Base-by-base conservation (phyloP, 192 early-diverging fungal genomes). In the Linnemannia schmuckeri region DNA sequence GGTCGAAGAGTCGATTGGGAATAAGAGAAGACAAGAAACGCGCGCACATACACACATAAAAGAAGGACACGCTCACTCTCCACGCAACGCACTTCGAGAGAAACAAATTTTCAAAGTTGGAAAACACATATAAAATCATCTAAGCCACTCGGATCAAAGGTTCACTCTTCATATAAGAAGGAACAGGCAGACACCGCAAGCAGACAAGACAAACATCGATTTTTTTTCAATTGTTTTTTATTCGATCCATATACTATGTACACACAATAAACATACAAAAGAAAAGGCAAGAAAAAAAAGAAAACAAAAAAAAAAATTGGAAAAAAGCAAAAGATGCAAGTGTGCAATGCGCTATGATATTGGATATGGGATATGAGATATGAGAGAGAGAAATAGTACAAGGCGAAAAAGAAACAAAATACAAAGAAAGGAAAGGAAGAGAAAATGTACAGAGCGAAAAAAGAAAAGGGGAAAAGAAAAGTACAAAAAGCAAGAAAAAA, bases 391-490 rank as follows among this genome's bases (percentile, higher is more conserved):
- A 69, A 47, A 71, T 40, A 22, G 37, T 44, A 57, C 74, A 57
- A 75, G 74, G 71, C 30, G 40, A 70, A 70, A 22, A 74, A 22
- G 27, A 63, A 70, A 70, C 15, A 66, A 70, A 81, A 74, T 18
- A 75, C 49, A 81, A 68, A 35, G 30, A 20, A 41, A 42, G 70
- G 42, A 40, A 72, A 22, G 49, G 5, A 27, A 57, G n/a, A 66
- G n/a, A 71, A 24, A 71, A 72, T 38, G 1, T 33, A 79, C 78
- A 57, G 30, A 54, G 52, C 30, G 74, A 55, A n/a, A 22, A 18
- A 44, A 17, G n/a, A 44, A 8, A 33, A 37, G 37, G 18, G 30
- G 66, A 69, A 41, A 7, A 40, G 69, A 41, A 37, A 71, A 13
- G 18, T 20, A 41, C n/a, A 71, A 41, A 10, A 12, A 10, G 33